Conservation (phyloP, 2,329 filamentous ascomycete genomes). For the Beauveria sp. region DNA sequence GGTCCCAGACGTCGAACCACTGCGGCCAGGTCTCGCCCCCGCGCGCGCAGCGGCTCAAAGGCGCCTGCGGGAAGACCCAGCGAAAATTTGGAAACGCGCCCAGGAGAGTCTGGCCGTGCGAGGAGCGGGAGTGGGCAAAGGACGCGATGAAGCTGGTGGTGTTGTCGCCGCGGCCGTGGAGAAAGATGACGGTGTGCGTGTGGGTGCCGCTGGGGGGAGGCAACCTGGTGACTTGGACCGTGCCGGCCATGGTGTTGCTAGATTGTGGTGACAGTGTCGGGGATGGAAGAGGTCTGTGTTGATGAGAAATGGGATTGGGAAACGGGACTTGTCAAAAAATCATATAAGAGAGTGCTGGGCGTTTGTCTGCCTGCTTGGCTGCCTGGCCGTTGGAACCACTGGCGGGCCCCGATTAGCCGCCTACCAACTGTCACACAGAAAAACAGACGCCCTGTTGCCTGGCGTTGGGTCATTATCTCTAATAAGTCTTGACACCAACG, state of each 20-base stretch:
- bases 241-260: background rate
- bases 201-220: slow-evolving; percentile 16
- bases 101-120: slow-evolving; percentile 24
- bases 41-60: slow-evolving; percentile 19
- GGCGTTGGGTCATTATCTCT: too few species aligned
- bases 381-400: too few species aligned
- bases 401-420: too few species aligned
- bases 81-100: slow-evolving; percentile 36
- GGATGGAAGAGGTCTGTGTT: too few species aligned
- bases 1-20: slow-evolving; percentile 46
- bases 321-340: too few species aligned
- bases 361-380: too few species aligned
- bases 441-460: too few species aligned
- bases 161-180: slow-evolving; percentile 37
- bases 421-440: too few species aligned
- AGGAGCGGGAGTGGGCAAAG: slow-evolving; percentile 24
- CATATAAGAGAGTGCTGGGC: too few species aligned
- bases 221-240: background rate
- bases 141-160: slow-evolving; percentile 24
- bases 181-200: slow-evolving; percentile 36
- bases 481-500: too few species aligned
- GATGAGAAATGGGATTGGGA: too few species aligned
- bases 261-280: background rate
- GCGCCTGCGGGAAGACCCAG: slow-evolving; percentile 43
- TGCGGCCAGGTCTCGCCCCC: slow-evolving; percentile 25